phyloP scores from a whole-genome alignment of 1,284 basidiomycete genomes.

The Mycena sp. region DNA sequence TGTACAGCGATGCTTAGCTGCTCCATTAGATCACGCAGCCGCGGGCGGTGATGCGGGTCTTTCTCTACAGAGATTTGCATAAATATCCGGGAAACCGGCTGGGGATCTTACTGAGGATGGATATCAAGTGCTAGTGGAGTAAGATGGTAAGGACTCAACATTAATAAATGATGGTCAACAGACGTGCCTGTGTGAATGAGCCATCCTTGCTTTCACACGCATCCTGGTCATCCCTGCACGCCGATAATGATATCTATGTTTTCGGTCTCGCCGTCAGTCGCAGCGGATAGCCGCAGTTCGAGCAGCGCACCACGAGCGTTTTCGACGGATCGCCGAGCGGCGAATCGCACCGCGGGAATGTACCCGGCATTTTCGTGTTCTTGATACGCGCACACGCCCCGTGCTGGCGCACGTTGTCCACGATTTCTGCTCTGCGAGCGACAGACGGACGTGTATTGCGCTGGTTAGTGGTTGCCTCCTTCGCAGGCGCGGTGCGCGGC shows the following conservation, averaged over 20 bases:
- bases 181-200: constrained; percentile 13
- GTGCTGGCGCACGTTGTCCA: background rate
- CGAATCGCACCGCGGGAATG: background rate
- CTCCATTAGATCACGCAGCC: constrained; percentile 11
- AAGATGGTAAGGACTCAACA: background rate
- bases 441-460: background rate
- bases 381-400: background rate
- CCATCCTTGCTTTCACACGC: background rate
- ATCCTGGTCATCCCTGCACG: constrained; percentile 14
- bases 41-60: constrained; percentile 5
- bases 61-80: background rate
- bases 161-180: background rate
- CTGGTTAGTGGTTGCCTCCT: no score
- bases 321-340: background rate
- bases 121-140: background rate
- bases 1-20: constrained; percentile 11
- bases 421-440: constrained; percentile 1
- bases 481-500: no score
- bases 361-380: background rate
- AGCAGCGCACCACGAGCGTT: background rate
- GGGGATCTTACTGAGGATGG: constrained; percentile 1
- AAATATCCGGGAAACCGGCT: background rate
- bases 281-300: background rate
- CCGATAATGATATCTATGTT: constrained; percentile 10
- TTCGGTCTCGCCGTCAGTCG: background rate